Percentiles rank a stretch among this genome's conserved stretches.
phyloP scores from a whole-genome alignment of 2,329 filamentous ascomycete genomes.

The Coniochaeta pulveracea region DNA sequence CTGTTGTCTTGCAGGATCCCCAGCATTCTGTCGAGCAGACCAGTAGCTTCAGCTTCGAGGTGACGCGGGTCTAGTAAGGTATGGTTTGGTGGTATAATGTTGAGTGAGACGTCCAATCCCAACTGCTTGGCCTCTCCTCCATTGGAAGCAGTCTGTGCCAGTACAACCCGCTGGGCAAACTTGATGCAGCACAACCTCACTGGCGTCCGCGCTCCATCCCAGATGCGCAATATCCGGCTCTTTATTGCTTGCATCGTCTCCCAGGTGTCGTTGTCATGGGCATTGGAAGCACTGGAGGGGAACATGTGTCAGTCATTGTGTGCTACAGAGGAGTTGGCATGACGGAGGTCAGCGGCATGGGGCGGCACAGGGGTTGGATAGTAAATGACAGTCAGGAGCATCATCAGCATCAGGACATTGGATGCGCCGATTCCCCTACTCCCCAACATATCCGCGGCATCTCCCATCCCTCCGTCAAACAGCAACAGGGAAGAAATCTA shows the following conservation, averaged over 20 bases:
- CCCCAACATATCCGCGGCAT: too few species aligned
- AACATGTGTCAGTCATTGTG: constrained; percentile 9
- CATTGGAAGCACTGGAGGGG: constrained; percentile 65
- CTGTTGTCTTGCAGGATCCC: constrained; percentile 75
- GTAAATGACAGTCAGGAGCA: constrained; percentile 2
- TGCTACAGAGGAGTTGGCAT: not conserved
- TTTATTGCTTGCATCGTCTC: constrained; percentile 84
- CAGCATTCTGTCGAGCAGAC: constrained; percentile 80
- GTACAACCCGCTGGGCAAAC: constrained; percentile 85
- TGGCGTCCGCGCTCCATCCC: constrained; percentile 68
- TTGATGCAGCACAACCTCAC: constrained; percentile 94
- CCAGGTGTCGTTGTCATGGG: constrained; percentile 73
- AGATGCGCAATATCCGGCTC: constrained; percentile 73
- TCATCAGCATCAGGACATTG: too few species aligned
- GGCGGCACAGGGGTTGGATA: not conserved
- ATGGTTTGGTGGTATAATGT: constrained; percentile 76
- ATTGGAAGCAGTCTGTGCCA: constrained; percentile 79
- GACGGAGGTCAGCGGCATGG: not conserved
- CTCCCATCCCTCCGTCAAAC: not conserved
- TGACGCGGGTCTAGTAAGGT: constrained; percentile 66
- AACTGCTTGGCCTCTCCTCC: constrained; percentile 70
- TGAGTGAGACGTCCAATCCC: constrained; percentile 74
- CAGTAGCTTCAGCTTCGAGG: constrained; percentile 86
- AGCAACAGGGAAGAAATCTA: constrained; percentile 1
- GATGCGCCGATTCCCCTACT: too few species aligned